Base-by-base conservation (phyloP, 148 eudicot species). In the Chenopodium album region DNA sequence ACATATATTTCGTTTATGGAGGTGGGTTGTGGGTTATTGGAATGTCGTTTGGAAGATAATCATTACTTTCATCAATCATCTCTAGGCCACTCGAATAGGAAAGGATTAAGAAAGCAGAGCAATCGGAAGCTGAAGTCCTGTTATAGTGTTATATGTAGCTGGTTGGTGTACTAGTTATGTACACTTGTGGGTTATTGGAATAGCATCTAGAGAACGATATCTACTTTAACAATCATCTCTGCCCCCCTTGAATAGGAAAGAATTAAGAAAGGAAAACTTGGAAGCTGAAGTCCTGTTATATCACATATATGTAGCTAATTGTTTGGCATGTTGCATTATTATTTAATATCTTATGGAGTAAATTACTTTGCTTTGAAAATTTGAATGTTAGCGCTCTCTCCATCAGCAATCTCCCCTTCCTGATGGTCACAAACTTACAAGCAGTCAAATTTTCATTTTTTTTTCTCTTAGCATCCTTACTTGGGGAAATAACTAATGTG, bases 351-450 rank as follows among this genome's bases (percentile, higher is more conserved):
- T 0, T 12, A 13, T 56, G 62, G 16, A 56, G 62, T 8, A 20
- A 20, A 12, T 47, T 47, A 16, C 34, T 79, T 54, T 71, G 12
- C 32, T 59, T 75, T 19, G 14, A 20, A 11, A 19, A 23, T 59
- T 68, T 19, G 22, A 26, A 11, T 28, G 78, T 69, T 4, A 5
- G 19, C 8, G 62, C 81, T 14, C 23, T 28, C 46, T 28, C 46
- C 46, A 16, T 62, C n/a, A 37, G 54, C 54, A 26, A 65, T 72
- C 41, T 31, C 81, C 23, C 19, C 32, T 31, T 22, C 14, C 54
- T n/a, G 32, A 3, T 68, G 77, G 70, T 59, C 76, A 69, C 31
- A 73, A 67, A 28, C 19, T 59, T 69, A 69, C 31, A 73, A 67
- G 26, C 19, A 12, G 54, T 60, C 22, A 22, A 3, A 48, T 56